Percentiles rank a stretch among this genome's conserved stretches.
Conservation (phyloP, 192 early-diverging fungal genomes). For the Backusella westeae region DNA sequence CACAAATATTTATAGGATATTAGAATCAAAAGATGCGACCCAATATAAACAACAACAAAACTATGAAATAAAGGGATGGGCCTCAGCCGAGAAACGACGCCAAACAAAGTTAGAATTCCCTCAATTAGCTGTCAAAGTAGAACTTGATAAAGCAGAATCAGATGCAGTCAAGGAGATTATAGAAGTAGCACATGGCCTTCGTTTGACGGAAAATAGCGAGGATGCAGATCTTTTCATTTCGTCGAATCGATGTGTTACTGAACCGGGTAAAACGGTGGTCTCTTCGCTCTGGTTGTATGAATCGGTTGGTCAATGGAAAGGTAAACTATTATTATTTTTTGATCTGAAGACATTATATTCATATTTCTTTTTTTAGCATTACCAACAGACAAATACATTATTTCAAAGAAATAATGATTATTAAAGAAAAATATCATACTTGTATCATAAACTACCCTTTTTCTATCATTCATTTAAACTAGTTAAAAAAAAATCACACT, state of each 20-base stretch:
- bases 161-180: neutral
- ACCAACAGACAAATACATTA: neutral
- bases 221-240: neutral
- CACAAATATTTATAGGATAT: neutral
- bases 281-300: constrained; percentile 9
- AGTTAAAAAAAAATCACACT: too few species aligned
- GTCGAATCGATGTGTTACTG: neutral
- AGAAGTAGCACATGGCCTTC: neutral
- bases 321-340: neutral
- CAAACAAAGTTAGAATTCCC: neutral
- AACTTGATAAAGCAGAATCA: neutral
- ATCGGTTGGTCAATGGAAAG: constrained; percentile 14
- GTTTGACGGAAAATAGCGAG: neutral
- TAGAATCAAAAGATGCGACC: neutral
- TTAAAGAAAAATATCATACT: neutral
- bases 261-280: neutral
- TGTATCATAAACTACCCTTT: neutral
- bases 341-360: neutral
- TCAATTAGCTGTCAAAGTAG: neutral
- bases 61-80: constrained; percentile 1
- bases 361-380: neutral
- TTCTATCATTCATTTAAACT: neutral
- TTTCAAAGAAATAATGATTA: neutral
- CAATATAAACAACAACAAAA: neutral
- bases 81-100: neutral